phyloP scores from a whole-genome alignment of 2,329 filamentous ascomycete species.

The Neonectria punicea region DNA sequence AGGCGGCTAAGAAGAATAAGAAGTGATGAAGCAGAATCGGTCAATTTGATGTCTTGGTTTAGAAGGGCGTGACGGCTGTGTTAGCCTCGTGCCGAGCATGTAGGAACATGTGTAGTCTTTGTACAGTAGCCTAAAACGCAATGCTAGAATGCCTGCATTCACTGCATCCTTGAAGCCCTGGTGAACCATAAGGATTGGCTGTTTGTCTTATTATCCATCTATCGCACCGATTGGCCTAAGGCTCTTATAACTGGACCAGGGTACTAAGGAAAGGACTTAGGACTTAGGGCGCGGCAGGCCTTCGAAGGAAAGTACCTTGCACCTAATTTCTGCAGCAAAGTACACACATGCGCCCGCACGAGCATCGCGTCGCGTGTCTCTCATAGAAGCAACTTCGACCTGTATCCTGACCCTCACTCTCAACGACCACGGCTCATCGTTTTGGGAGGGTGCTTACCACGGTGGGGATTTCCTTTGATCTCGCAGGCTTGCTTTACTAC shows the following conservation, averaged over 20 bases:
- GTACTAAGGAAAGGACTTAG: not conserved
- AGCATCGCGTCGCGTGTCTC: constrained; percentile 38
- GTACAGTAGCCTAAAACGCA: constrained; percentile 33
- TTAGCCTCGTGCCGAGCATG: constrained; percentile 26
- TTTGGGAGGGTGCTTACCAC: not conserved
- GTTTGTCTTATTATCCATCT: not conserved
- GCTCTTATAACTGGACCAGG: not conserved
- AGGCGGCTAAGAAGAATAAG: constrained; percentile 52
- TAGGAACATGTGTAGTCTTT: constrained; percentile 43
- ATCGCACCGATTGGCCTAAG: not conserved
- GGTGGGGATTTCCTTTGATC: not conserved
- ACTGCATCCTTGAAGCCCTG: not conserved
- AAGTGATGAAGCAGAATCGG: constrained; percentile 37
- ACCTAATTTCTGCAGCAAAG: constrained; percentile 10
- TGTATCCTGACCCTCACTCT: not conserved
- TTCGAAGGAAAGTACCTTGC: constrained; percentile 18
- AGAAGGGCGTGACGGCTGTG: not conserved
- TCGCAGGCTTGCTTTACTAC: not conserved
- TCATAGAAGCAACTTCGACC: constrained; percentile 12
- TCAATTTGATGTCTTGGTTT: constrained; percentile 7
- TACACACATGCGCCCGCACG: constrained; percentile 18
- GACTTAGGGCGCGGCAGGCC: not conserved
- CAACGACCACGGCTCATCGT: not conserved
- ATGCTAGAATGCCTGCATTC: constrained; percentile 21
- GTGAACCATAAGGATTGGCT: not conserved